A percentile compares a stretch with the other conserved stretches of the same genome.
Evolutionary conservation across 257 asterid genomes (phyloP).

Genomic region (Salvia hispanica): DNA sequence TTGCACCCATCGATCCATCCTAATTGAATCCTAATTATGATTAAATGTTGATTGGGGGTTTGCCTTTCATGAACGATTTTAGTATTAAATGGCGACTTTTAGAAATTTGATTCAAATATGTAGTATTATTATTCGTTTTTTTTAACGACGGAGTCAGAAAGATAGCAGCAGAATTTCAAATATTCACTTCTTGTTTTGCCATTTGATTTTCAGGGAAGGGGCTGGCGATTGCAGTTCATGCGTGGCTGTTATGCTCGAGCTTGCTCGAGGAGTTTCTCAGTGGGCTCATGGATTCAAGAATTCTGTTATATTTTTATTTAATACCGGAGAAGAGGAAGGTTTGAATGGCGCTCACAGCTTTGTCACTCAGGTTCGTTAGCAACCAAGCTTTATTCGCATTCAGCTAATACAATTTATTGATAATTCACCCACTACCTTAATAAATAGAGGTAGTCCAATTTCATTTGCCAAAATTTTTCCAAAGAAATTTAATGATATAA

Average conservation of each 20-base stretch:
- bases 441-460: not conserved
- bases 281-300: constrained; percentile 98
- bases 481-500: not conserved
- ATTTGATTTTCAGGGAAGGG: constrained; percentile 68
- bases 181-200: constrained; percentile 10
- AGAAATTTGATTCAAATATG: not conserved
- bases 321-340: constrained; percentile 99
- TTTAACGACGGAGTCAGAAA: constrained; percentile 10
- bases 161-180: constrained; percentile 16
- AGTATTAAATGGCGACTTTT: not conserved
- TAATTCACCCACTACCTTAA: not conserved
- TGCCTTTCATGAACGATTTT: not conserved
- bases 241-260: constrained; percentile 96
- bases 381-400: constrained; percentile 19
- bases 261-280: constrained; percentile 95
- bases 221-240: constrained; percentile 99
- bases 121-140: not conserved
- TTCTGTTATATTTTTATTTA: constrained; percentile 80
- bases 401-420: constrained; percentile 7
- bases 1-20: too few species aligned
- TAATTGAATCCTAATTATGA: too few species aligned
- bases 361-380: constrained; percentile 76
- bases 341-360: constrained; percentile 98
- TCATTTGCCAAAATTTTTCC: not conserved
- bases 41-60: too few species aligned